Conservation (phyloP, 345 rosid species). For the Bruguiera sexangula region DNA sequence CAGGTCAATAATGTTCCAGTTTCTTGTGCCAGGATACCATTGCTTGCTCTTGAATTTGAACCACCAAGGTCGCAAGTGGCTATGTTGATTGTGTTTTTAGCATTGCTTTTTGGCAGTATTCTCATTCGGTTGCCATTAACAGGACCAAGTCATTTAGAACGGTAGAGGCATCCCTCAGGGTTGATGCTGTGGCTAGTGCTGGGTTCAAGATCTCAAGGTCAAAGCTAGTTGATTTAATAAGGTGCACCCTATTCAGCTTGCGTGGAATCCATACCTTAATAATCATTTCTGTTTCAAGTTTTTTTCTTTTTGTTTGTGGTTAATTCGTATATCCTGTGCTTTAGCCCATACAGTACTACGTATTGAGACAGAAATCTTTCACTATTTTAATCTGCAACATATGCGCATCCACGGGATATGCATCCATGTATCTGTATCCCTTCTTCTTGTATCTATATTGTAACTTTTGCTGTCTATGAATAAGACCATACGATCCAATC, state of each 20-base stretch:
- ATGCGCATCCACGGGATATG: background rate
- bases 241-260: conserved; percentile 37
- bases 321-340: background rate
- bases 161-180: conserved; percentile 78
- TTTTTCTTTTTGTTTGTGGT: background rate
- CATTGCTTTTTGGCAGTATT: conserved; percentile 6
- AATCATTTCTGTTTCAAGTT: background rate
- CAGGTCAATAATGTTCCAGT: conserved; percentile 89
- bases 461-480: background rate
- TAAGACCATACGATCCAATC: background rate
- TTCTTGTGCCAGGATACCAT: conserved; percentile 67
- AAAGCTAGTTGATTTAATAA: conserved; percentile 70
- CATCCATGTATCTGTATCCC: conserved; percentile 1
- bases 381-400: background rate
- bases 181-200: conserved; percentile 98
- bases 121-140: conserved; percentile 22
- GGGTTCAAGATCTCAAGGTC: conserved; percentile 91
- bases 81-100: background rate
- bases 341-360: background rate
- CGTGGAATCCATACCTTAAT: conserved; percentile 1
- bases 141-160: conserved; percentile 79
- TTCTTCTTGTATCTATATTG: background rate
- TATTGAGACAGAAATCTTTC: background rate
- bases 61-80: conserved; percentile 62
- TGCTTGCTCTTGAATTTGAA: conserved; percentile 79